These are phyloP conservation scores for Diatrype stigma DNA, from an alignment of 2,329 filamentous ascomycete species.

Conservation along the genomic window DNA sequence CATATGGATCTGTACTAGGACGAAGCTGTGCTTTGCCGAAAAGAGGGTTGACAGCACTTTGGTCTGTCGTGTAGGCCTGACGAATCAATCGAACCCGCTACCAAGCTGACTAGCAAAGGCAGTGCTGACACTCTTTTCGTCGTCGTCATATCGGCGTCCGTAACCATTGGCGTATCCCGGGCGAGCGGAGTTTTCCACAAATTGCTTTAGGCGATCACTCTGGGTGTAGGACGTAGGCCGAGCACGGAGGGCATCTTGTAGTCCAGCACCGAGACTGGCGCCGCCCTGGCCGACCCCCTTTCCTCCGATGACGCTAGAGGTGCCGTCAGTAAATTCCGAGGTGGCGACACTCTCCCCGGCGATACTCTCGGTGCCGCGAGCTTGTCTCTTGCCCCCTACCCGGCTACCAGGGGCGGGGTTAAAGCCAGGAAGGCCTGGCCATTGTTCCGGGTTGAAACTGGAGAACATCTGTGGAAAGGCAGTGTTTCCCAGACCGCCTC, in stretches of 20 bases:
- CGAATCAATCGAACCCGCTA: constrained; percentile 35
- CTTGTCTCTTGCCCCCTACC: constrained; percentile 61
- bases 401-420: constrained; percentile 51
- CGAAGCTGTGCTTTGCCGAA: not conserved
- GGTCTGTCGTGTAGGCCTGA: not conserved
- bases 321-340: constrained; percentile 83
- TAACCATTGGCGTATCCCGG: constrained; percentile 64
- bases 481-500: constrained; percentile 67
- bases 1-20: not conserved
- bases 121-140: constrained; percentile 92
- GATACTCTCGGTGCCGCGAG: constrained; percentile 69
- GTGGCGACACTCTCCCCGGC: constrained; percentile 91
- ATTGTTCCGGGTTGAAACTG: constrained; percentile 80
- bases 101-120: constrained; percentile 95
- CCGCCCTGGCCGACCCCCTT: constrained; percentile 78
- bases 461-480: constrained; percentile 96
- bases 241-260: constrained; percentile 70
- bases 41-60: not conserved
- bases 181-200: constrained; percentile 80
- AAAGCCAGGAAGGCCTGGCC: constrained; percentile 76
- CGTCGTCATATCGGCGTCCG: constrained; percentile 76
- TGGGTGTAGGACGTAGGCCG: constrained; percentile 64
- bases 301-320: constrained; percentile 70
- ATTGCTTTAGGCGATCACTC: constrained; percentile 88
- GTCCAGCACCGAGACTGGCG: constrained; percentile 77